phyloP scores from a whole-genome alignment of 148 eudicot genomes.

The Chenopodium suecicum region DNA sequence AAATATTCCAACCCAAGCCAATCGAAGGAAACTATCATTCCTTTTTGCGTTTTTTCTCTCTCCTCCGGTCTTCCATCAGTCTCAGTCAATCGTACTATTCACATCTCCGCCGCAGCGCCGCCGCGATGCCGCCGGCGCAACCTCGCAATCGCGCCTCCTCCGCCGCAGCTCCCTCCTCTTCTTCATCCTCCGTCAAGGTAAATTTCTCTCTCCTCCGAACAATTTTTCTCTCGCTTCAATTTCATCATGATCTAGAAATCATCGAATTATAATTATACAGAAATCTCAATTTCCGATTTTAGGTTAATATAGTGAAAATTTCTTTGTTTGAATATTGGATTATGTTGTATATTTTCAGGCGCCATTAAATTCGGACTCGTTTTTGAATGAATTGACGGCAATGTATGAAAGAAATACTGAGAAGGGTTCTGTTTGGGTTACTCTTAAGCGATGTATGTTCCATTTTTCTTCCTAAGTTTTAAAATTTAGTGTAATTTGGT shows the following conservation, averaged over 20 bases:
- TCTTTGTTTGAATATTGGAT: not conserved
- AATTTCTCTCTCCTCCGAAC: not conserved
- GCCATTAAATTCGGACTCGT: conserved; percentile 73
- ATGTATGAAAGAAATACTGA: conserved; percentile 86
- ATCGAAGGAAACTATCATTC: not conserved
- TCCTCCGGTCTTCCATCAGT: not conserved
- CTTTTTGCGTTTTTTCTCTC: not conserved
- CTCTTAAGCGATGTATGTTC: conserved; percentile 73
- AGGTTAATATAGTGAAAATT: not conserved
- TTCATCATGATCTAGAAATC: not conserved
- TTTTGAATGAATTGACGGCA: conserved; percentile 73
- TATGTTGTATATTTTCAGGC: conserved; percentile 29
- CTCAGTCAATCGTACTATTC: not conserved
- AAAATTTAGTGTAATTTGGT: conserved; percentile 7
- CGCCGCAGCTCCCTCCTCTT: conserved; percentile 14
- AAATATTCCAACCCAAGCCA: not conserved
- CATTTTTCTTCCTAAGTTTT: not conserved
- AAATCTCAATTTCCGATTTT: not conserved
- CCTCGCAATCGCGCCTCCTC: conserved; percentile 21
- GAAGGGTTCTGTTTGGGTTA: conserved; percentile 89
- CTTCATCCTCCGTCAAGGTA: conserved; percentile 26
- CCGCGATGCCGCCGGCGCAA: conserved; percentile 27
- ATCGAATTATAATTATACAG: not conserved
- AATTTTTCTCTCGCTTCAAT: not conserved
- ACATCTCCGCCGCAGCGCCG: conserved; percentile 13